A percentile compares a stretch with the other conserved stretches of the same genome.
These are phyloP conservation scores for Myxozyma melibiosi DNA, from an alignment of 805 yeast genomes.

Conservation along the genomic window DNA sequence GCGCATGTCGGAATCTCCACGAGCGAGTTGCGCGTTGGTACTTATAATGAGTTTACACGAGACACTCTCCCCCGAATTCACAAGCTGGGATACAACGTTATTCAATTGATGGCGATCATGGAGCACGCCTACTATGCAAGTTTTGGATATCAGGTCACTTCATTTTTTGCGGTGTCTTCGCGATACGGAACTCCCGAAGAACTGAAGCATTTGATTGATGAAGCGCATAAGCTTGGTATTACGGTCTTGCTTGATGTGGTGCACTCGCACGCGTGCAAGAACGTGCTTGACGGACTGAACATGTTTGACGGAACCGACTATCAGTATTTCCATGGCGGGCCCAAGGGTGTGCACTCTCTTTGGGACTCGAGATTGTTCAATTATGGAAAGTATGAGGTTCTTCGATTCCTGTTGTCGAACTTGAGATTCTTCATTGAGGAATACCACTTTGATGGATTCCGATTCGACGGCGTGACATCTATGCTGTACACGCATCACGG, in stretches of 20 bases:
- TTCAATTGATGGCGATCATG: conserved; percentile 97
- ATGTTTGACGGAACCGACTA: conserved; percentile 93
- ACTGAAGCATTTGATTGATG: conserved; percentile 82
- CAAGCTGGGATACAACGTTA: conserved; percentile 85
- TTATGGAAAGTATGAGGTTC: conserved; percentile 87
- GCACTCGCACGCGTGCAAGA: conserved; percentile 94
- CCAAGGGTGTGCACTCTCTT: conserved; percentile 80
- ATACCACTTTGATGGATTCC: conserved; percentile 88
- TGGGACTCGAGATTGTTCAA: conserved; percentile 98
- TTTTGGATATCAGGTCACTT: conserved; percentile 95
- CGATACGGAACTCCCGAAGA: conserved; percentile 96
- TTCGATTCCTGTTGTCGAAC: conserved; percentile 81
- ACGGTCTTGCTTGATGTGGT: conserved; percentile 88
- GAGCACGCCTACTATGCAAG: conserved; percentile 98
- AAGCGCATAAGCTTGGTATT: conserved; percentile 87
- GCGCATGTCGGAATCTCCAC: conserved; percentile 93
- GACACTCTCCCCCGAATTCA: conserved; percentile 82
- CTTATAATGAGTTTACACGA: conserved; percentile 80
- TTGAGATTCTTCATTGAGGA: conserved; percentile 80
- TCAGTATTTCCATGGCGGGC: conserved; percentile 92
- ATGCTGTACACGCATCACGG: conserved; percentile 95
- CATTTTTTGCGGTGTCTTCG: conserved; percentile 86
- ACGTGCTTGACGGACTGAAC: conserved; percentile 90
- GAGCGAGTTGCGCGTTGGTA: conserved; percentile 81
- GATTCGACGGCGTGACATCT: conserved; percentile 95